Base-by-base conservation (phyloP, 208 protist species). In the Trypanosoma grayi region DNA sequence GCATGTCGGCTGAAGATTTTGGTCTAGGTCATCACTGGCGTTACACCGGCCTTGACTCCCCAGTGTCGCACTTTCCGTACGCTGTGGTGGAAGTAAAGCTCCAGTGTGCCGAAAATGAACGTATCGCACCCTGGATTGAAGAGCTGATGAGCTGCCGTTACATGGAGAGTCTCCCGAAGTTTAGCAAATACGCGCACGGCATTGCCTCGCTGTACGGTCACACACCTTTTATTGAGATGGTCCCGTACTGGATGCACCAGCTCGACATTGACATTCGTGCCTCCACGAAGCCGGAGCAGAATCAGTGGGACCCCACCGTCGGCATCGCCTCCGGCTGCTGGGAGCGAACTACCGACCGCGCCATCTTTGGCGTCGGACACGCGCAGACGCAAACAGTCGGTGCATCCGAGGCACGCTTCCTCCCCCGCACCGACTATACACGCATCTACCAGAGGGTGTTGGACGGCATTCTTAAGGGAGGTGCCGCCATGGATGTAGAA, bases 191-290 rank as follows among this genome's bases (percentile, higher is more conserved):
- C 66, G 83, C 81, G 5, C 89, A 95, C 66, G 89, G 89, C 56
- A 92, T 93, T 63, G 89, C 89, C 44, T 77, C 81, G 3, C 72
- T 95, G 22, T 95, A 92, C 68, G 88, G 88, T 5, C 85, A 92
- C 69, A 92, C 88, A 45, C 75, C 79, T 22, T 83, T 85, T 69
- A 94, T 94, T 58, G 79, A 76, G 53, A 90, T 94, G 83, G 81
- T 94, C 22, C 88, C 88, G 0, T 94, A 94, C 76, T 94, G 88
- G 85, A 87, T 90, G 77, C 88, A 89, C 39, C 88, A 94, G 64
- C 77, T 92, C 16, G 69, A 88, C 56, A 88, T 90, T 54, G 88
- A 94, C 56, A 94, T 94, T 53, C 88, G 88, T 31, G 88, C 88
- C 13, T 83, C 85, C 3, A 94, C 83, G 25, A 94, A 94, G 70